Percentiles rank a stretch among this genome's conserved stretches.
Evolutionary conservation across 495 filamentous ascomycete genomes (phyloP).

Genomic region (Penicillium dipodomyicola): DNA sequence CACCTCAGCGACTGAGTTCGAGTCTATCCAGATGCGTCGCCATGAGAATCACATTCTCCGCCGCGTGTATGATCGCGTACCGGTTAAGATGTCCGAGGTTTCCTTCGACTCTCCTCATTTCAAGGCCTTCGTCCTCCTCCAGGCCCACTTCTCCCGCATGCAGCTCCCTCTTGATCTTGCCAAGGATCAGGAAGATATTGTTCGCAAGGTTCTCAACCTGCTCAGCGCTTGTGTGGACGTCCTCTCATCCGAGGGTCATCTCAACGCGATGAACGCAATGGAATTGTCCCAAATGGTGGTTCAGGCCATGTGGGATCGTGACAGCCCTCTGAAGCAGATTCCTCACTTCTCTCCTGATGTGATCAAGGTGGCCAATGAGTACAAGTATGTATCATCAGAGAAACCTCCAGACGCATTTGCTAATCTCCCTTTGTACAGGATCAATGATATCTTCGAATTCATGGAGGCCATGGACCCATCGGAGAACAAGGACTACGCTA

Average conservation of each 20-base stretch:
- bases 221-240: constrained; percentile 93
- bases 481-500: constrained; percentile 75
- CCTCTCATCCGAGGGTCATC: constrained; percentile 89
- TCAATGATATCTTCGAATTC: constrained; percentile 94
- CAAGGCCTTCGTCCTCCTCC: constrained; percentile 93
- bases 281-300: constrained; percentile 99
- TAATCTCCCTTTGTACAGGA: constrained; percentile 45
- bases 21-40: constrained; percentile 88
- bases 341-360: constrained; percentile 86
- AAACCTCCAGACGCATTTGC: constrained; percentile 13
- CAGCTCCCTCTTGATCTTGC: constrained; percentile 94
- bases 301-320: constrained; percentile 98
- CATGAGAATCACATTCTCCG: constrained; percentile 88
- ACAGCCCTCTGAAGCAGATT: constrained; percentile 95
- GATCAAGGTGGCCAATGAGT: constrained; percentile 78
- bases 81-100: constrained; percentile 86
- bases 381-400: constrained; percentile 56
- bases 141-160: constrained; percentile 97
- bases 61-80: constrained; percentile 89
- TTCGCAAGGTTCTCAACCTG: constrained; percentile 81
- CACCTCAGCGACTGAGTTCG: constrained; percentile 95
- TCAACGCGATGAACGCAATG: constrained; percentile 98
- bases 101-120: constrained; percentile 94
- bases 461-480: constrained; percentile 97
- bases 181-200: constrained; percentile 89